A percentile compares a stretch with the other conserved stretches of the same genome.
These are phyloP conservation scores for Teunomyces kruisii DNA, from an alignment of 805 yeast genomes.

Conservation along the genomic window DNA sequence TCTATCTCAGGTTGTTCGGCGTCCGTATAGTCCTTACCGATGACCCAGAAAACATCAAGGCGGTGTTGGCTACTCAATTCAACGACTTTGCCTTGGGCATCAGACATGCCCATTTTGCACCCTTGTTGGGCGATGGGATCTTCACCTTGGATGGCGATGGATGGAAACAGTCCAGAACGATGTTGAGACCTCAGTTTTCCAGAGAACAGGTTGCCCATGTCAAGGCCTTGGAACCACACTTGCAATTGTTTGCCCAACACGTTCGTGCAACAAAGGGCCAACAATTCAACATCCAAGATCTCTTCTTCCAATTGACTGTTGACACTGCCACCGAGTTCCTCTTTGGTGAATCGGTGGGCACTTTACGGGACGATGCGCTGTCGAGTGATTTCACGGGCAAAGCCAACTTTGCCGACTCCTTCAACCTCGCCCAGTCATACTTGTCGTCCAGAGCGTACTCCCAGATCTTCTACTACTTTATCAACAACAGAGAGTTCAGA, in stretches of 20 bases:
- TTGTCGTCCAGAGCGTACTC: conserved; percentile 36
- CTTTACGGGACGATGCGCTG: conserved; percentile 15
- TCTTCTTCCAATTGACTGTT: conserved; percentile 34
- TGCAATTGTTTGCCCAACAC: conserved; percentile 17
- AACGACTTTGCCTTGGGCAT: conserved; percentile 24
- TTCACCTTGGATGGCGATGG: conserved; percentile 29
- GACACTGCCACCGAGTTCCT: conserved; percentile 44
- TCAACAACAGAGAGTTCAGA: conserved; percentile 27
- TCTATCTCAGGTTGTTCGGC: conserved; percentile 12
- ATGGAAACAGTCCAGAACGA: conserved; percentile 27
- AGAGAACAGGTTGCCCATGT: conserved; percentile 28
- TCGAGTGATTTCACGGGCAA: conserved; percentile 18
- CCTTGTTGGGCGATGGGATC: conserved; percentile 26
- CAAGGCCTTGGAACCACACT: conserved; percentile 22
- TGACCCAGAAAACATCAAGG: conserved; percentile 27
- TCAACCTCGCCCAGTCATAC: conserved; percentile 32
- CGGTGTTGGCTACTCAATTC: conserved; percentile 27
- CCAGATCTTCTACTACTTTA: conserved; percentile 20
- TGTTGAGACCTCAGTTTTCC: conserved; percentile 29
- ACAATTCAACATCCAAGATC: conserved; percentile 33
- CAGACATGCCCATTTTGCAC: conserved; percentile 19
- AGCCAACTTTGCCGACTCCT: conserved; percentile 33
- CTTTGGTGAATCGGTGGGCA: conserved; percentile 37
- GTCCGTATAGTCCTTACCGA: conserved; percentile 19
- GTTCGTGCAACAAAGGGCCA: conserved; percentile 19